Evolutionary conservation across 1,284 basidiomycete species (phyloP), one percentile per base, ranked within the genome.

Genomic region (Caloboletus inedulis): DNA sequence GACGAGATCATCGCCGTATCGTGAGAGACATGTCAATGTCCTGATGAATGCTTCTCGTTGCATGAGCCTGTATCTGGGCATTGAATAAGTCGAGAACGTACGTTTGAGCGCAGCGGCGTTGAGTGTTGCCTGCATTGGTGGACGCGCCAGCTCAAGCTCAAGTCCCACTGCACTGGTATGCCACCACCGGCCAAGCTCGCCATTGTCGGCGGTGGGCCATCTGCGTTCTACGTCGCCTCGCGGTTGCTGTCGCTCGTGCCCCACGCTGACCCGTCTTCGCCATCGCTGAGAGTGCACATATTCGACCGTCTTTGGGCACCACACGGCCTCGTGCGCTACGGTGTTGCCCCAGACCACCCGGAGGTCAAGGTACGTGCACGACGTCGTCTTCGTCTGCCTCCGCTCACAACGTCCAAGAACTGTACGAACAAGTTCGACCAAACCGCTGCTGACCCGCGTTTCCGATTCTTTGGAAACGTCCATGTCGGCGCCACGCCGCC

Each of bases 301-400:
- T 99, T 88, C 68, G 97, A 99, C 72, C 79, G 92, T 19, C 77
- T 98, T 3, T 98, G 96, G 78, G 87, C 92, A 29, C 97, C 97
- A 3, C 92, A 97, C 67, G 97, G 97, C 0, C 80, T 99, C 0
- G 94, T 96, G 2, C 77, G 97, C 37, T 99, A 97, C 64, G 96
- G 97, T 1, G 97, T 99, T 7, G 97, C 97, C 9, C 96, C 97
- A 36, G 97, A 99, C 73, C 97, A 99, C 71, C 94, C 96, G 1
- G 96, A 99, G 75, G 96, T 99, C 66, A 99, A 98, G 81, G 94
- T 88, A 64, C 49, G 80, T 71, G 34, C 39, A 33, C 39, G 21
- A 19, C 52, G 16, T 43, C 45, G n/a, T 33, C 52, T 4, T 39
- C 43, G 39, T 47, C 52, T 16, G 33, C 45, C 25, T 34, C 19